Base-by-base conservation (phyloP, 345 rosid species). In the Aethionema arabicum region DNA sequence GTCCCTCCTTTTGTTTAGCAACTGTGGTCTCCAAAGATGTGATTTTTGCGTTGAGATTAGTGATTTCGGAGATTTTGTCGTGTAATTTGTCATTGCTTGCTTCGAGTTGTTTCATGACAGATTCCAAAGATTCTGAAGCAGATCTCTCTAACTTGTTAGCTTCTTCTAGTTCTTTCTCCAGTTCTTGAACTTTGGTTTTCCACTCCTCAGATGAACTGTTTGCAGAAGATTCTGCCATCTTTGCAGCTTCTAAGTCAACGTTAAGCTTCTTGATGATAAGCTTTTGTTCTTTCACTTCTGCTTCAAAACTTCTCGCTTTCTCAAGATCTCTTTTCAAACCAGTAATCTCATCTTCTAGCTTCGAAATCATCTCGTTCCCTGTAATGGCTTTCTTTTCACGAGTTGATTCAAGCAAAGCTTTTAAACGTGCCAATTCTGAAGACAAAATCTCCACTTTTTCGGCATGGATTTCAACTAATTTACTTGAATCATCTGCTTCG, bases 401-500 rank as follows among this genome's bases (percentile, higher is more conserved):
- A 59, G 85, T 87, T 5, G 91, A 81, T 74, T 93, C 96, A 66
- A 89, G 91, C 77, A 82, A 52, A 11, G 78, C 81, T 75, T 83
- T 90, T 71, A 93, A 68, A 55, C 77, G 78, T 8, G 77, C 48
- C 72, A 90, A 55, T 59, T 93, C 97, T n/a, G 82, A 77, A 0
- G 97, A 82, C 58, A 93, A 91, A 69, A 79, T 64, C 52, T 90
- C 96, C 65, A 72, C 91, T 74, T 90, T 87, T 56, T 85, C 92
- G 0, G 69, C 88, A 66, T 87, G 96, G 61, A 82, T 73, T 67
- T 84, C 96, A 14, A 90, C 97, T 5, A 83, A 83, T 82, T 84
- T 93, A 33, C 95, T 83, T n/a, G 95, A 95, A 56, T 90, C 92
- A 66, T 84, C 96, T 1, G 99, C 97, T 71, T 85, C 87, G 80